Evolutionary conservation across 2,329 filamentous ascomycete genomes (phyloP).

Genomic region (Remersonia thermophila): DNA sequence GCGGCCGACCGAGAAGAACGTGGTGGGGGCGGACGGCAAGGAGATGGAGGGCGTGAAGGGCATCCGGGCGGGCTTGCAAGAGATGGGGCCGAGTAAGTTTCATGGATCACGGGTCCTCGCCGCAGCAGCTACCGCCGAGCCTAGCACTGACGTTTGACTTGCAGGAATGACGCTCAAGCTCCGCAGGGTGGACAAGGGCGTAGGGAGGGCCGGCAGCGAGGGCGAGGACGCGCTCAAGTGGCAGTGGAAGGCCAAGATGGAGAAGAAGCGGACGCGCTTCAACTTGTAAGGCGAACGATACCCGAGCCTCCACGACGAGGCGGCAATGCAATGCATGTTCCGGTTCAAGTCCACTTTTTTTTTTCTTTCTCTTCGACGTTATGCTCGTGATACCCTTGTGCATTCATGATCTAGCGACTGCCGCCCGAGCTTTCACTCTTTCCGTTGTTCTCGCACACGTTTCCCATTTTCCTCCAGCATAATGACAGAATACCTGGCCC

Average conservation of each 20-base stretch:
- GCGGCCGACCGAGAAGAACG: constrained; percentile 72
- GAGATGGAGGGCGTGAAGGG: constrained; percentile 74
- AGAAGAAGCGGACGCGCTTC: constrained; percentile 88
- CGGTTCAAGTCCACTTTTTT: not conserved
- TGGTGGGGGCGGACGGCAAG: constrained; percentile 70
- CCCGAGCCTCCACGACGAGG: constrained; percentile 1
- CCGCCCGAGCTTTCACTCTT: not conserved
- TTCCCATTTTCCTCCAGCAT: constrained; percentile 20
- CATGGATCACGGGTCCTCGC: not conserved
- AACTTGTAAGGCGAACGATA: constrained; percentile 51
- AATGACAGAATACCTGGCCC: constrained; percentile 20
- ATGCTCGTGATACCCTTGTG: too few species aligned
- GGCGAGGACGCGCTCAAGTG: constrained; percentile 72
- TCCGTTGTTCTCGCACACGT: constrained; percentile 1
- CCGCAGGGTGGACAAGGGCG: constrained; percentile 79
- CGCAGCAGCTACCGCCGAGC: not conserved
- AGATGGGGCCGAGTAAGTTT: constrained; percentile 54
- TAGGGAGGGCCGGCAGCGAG: constrained; percentile 54
- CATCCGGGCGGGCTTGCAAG: constrained; percentile 78
- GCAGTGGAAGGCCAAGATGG: constrained; percentile 94
- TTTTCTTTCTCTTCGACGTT: too few species aligned
- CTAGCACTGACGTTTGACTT: constrained; percentile 19
- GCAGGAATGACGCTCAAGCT: constrained; percentile 59
- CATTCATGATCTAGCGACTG: too few species aligned
- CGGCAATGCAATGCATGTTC: not conserved